phyloP scores from a whole-genome alignment of 768 basidiomycete genomes.

The Macrolepiota albuminosa region DNA sequence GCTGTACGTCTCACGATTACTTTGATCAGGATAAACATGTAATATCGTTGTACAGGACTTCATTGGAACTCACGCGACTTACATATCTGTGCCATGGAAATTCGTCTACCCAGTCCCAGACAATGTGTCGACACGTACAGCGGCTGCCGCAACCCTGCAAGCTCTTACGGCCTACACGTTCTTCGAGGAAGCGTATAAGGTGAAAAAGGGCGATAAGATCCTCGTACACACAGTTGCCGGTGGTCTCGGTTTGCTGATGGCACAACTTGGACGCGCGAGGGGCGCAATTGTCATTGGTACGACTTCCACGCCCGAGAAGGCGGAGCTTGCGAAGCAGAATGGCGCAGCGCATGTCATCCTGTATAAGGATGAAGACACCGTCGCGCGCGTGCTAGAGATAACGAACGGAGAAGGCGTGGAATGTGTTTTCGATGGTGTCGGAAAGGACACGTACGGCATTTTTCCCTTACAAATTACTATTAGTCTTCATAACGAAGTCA shows the following conservation, averaged over 20 bases:
- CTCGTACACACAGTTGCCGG: constrained; percentile 92
- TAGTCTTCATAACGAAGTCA: constrained; percentile 20
- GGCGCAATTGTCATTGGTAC: constrained; percentile 94
- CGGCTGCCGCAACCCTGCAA: constrained; percentile 67
- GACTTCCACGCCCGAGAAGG: constrained; percentile 82
- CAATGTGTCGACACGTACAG: constrained; percentile 51
- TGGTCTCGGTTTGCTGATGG: constrained; percentile 69
- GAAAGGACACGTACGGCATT: constrained; percentile 79
- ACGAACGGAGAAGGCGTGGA: constrained; percentile 81
- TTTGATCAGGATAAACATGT: neutral
- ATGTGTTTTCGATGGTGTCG: constrained; percentile 93
- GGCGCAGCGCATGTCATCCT: constrained; percentile 89
- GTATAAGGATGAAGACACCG: constrained; percentile 71
- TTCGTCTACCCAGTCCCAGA: constrained; percentile 62
- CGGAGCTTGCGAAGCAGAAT: constrained; percentile 66
- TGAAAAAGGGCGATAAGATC: constrained; percentile 74
- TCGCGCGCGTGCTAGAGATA: constrained; percentile 65
- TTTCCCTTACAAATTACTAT: neutral
- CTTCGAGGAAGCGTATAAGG: constrained; percentile 80
- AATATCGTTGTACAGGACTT: constrained; percentile 29
- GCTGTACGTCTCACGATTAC: constrained; percentile 37
- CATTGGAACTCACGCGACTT: constrained; percentile 61
- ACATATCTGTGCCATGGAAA: constrained; percentile 62
- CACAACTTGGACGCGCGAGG: constrained; percentile 62
- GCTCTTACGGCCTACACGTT: constrained; percentile 76